phyloP scores from a whole-genome alignment of 2,329 filamentous ascomycete species.

The Trichoderma sp. region DNA sequence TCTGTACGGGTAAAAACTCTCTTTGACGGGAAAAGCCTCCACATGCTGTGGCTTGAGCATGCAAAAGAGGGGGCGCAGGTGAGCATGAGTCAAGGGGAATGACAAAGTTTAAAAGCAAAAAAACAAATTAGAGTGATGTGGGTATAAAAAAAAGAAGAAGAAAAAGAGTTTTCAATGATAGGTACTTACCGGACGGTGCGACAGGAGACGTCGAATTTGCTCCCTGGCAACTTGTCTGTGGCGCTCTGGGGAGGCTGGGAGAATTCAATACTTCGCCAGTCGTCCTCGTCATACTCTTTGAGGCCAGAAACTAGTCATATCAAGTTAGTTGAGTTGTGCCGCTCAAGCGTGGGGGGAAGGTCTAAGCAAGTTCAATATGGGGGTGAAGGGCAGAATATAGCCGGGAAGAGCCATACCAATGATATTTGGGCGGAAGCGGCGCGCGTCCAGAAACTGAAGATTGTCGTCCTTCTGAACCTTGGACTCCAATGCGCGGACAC shows the following conservation, averaged over 20 bases:
- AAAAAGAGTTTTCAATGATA: constrained; percentile 10
- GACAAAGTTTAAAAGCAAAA: background rate
- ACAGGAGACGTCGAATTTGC: constrained; percentile 56
- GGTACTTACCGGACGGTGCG: constrained; percentile 58
- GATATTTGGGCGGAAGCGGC: constrained; percentile 70
- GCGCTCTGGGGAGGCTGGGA: constrained; percentile 41
- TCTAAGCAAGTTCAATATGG: background rate
- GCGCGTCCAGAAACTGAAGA: constrained; percentile 54
- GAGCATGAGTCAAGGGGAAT: background rate
- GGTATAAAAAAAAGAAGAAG: no score
- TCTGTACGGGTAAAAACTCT: background rate
- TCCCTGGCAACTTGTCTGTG: constrained; percentile 25
- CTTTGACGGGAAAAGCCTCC: background rate
- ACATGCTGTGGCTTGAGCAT: background rate
- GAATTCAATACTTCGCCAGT: constrained; percentile 62
- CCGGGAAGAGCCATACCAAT: constrained; percentile 47
- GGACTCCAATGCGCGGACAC: constrained; percentile 59
- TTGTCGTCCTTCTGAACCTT: constrained; percentile 51
- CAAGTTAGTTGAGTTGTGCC: background rate
- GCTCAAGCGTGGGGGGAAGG: background rate
- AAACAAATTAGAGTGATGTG: background rate
- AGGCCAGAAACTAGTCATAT: constrained; percentile 54
- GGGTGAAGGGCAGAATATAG: background rate
- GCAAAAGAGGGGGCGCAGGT: background rate
- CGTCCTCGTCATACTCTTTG: constrained; percentile 65